Evolutionary conservation across 2,329 filamentous ascomycete genomes (phyloP), one percentile per base, ranked within the genome.

Genomic region (Dactylellina drechsleri): DNA sequence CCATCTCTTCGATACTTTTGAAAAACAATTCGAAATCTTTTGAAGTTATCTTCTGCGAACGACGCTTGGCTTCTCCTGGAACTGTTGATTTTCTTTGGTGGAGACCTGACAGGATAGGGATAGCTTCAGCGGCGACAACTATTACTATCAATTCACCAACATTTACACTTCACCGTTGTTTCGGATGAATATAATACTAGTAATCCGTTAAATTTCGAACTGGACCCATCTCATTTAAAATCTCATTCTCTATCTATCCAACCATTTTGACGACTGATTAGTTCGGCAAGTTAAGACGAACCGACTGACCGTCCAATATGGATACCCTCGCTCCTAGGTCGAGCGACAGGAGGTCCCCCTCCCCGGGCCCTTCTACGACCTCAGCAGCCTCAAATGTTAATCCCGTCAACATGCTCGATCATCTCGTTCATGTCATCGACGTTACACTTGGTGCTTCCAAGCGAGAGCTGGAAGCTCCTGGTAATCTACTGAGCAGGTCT

Each of bases 401-500:
- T 79, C 88, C 91, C n/a, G 85, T 84, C 77, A 84, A 87, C 78
- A 85, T 93, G 60, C 85, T 93, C 77, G 89, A 93, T 72, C 89
- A 94, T 82, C 85, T 94, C 76, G 86, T 86, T 45, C 86, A 88
- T 73, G 87, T 93, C 71, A 87, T 92, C 78, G 86, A 89, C 81
- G 87, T 91, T 70, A 90, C 90, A 77, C 86, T 94, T 56, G 91
- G 91, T 78, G 91, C 92, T 79, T 87, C 87, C 68, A 88, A 89
- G 80, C 85, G 88, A 77, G 94, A 99, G 81, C 88, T 99, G 65
- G 89, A 94, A 82, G 87, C 88, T 77, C 84, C 89, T 15, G 93
- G 92, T 77, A 97, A 92, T 84, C 85, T 99, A 82, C 86, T 99
- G 76, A 92, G 93, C 71, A 86, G 89, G 80, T 83, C 85, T 68